phyloP scores from a whole-genome alignment of 495 filamentous ascomycete species.

The Trichoderma erinaceum region DNA sequence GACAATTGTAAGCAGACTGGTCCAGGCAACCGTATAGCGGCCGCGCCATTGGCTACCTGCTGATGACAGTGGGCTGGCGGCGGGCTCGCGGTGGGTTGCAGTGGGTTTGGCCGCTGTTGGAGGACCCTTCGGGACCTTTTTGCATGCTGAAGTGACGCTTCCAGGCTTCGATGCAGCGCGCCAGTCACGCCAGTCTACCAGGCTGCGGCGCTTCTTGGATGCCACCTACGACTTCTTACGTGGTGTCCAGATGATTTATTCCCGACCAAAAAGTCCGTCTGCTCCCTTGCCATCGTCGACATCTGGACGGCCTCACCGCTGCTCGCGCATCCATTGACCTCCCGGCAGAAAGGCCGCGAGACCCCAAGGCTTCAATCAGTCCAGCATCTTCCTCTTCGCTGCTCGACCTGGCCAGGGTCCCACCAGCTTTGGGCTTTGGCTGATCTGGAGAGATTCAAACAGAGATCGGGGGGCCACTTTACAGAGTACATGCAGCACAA shows the following conservation, averaged over 20 bases:
- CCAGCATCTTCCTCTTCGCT: too few relatives aligned
- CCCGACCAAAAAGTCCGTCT: too few relatives aligned
- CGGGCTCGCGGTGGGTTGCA: constrained; percentile 1
- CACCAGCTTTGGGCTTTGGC: neutral
- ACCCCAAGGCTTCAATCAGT: too few relatives aligned
- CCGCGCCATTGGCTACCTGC: neutral
- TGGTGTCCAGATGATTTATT: neutral
- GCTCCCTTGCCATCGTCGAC: too few relatives aligned
- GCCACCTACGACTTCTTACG: neutral
- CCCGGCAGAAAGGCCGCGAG: too few relatives aligned
- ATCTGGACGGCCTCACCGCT: too few relatives aligned
- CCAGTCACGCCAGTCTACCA: neutral
- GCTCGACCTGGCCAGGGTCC: neutral
- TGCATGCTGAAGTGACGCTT: constrained; percentile 12
- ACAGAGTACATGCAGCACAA: neutral
- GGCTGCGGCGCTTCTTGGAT: neutral
- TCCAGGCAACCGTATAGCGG: neutral
- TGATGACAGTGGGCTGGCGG: neutral
- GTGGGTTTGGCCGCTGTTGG: neutral
- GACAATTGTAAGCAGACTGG: neutral
- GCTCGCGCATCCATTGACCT: too few relatives aligned
- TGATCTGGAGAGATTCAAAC: neutral
- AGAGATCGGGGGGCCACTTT: constrained; percentile 3
- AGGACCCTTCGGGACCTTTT: neutral
- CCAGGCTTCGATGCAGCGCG: neutral